Evolutionary conservation across 495 filamentous ascomycete genomes (phyloP), one percentile per base, ranked within the genome.

Genomic region (Penicillium lividum): DNA sequence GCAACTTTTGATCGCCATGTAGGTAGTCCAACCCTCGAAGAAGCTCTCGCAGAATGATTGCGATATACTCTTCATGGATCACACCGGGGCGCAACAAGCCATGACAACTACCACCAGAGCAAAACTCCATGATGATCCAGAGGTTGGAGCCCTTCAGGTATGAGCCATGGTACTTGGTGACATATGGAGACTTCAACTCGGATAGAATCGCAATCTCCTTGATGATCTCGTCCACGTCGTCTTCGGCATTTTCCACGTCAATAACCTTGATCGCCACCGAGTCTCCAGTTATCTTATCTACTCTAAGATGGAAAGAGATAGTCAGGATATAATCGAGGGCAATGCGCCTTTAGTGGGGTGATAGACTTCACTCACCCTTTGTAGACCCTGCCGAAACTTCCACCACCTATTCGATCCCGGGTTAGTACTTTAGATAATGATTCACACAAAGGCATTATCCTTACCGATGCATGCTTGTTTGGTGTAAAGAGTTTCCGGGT

Each of bases 201-300:
- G 93, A 95, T 49, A 99, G 79, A 61, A 99, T 96, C 33, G 91
- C 88, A 62, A 99, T 98, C 72, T 99, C 94, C 66, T 96, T 91
- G 66, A 98, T 96, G 66, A 99, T 98, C 73, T 99, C 94, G 72
- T 96, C 91, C 48, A 99, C 94, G 71, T 99, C 94, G 66, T 99
- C 94, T 73, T 97, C 94, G 67, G 92, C 94, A 71, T 91, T 94
- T 73, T 99, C 94, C 61, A 99, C 92, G 66, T 99, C 94, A 70
- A 99, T 97, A 60, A 96, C 82, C 69, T 97, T 99, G 76, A 96
- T 96, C 22, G 92, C 93, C 11, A 96, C 91, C 11, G 90, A 84
- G 70, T 92, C 86, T 46, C 91, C 92, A 11, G 88, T 93, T 3
- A 87, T 82, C 65, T 88, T 90, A 73, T 96, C 90, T 49, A 96